A percentile compares a stretch with the other conserved stretches of the same genome.
phyloP scores from a whole-genome alignment of 1,139 yeast genomes.

The Taphrina pruni region DNA sequence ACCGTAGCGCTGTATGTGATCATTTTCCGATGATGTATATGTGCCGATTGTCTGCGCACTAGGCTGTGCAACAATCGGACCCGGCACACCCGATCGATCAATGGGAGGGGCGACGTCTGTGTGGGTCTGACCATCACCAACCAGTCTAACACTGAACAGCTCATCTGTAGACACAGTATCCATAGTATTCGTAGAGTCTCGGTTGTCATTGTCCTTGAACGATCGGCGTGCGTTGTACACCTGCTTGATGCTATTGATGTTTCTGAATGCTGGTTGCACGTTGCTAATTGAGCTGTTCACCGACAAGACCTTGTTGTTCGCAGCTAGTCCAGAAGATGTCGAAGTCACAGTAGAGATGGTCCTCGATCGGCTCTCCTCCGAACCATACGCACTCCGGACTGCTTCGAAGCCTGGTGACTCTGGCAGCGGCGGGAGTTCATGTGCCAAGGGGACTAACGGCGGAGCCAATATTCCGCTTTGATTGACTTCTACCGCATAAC shows the following conservation, averaged over 20 bases:
- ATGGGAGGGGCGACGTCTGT: constrained; percentile 28
- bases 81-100: neutral
- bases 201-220: constrained; percentile 14
- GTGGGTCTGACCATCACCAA: constrained; percentile 8
- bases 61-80: constrained; percentile 11
- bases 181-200: constrained; percentile 23
- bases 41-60: constrained; percentile 41
- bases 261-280: neutral
- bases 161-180: constrained; percentile 40
- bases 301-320: constrained; percentile 13
- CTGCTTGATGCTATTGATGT: constrained; percentile 13
- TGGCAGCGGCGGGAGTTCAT: constrained; percentile 39
- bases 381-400: constrained; percentile 29
- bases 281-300: constrained; percentile 21
- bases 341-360: constrained; percentile 16
- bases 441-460: constrained; percentile 21
- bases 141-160: constrained; percentile 37
- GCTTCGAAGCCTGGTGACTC: constrained; percentile 38
- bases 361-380: constrained; percentile 38
- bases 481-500: constrained; percentile 43
- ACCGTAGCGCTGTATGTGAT: constrained; percentile 34
- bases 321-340: constrained; percentile 16
- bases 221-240: constrained; percentile 22
- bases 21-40: constrained; percentile 33
- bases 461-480: constrained; percentile 19